A percentile compares a stretch with the other conserved stretches of the same genome.
Evolutionary conservation across 1,284 basidiomycete genomes (phyloP).

Genomic region (Paramarasmius palmivorus): DNA sequence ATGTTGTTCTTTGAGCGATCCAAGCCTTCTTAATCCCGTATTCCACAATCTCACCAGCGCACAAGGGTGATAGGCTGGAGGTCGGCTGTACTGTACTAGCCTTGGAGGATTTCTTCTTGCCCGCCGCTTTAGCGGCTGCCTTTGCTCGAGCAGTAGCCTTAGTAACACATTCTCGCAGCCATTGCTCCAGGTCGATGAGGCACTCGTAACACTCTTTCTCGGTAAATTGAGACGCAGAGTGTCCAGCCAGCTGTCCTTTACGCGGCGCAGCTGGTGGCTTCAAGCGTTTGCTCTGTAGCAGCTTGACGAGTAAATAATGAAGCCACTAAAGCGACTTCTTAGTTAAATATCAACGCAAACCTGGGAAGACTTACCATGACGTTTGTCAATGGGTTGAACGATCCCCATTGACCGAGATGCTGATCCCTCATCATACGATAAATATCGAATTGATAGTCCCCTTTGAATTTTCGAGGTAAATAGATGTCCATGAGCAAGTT

Average conservation of each 20-base stretch:
- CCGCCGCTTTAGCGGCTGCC: conserved; percentile 22
- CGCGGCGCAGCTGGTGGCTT: conserved; percentile 45
- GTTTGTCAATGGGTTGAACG: conserved; percentile 81
- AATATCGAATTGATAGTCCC: conserved; percentile 93
- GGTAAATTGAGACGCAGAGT: conserved; percentile 34
- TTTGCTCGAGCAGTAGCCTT: conserved; percentile 24
- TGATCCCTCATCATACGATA: conserved; percentile 85
- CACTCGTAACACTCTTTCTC: conserved; percentile 64
- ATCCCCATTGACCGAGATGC: conserved; percentile 66
- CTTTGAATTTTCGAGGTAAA: conserved; percentile 30
- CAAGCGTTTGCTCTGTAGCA: conserved; percentile 69
- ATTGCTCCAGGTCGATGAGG: conserved; percentile 55
- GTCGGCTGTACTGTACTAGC: conserved; percentile 26
- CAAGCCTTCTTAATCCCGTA: conserved; percentile 13
- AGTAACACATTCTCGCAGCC: conserved; percentile 42
- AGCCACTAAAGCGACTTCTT: background rate
- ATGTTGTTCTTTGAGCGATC: conserved; percentile 1
- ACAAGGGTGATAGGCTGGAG: conserved; percentile 32
- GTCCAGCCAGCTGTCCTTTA: conserved; percentile 27
- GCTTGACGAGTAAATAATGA: conserved; percentile 43
- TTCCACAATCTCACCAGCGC: conserved; percentile 53
- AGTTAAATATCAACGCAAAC: background rate
- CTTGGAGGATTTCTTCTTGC: conserved; percentile 42
- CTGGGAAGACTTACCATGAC: conserved; percentile 66
- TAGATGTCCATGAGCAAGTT: background rate